Evolutionary conservation across 2,329 filamentous ascomycete genomes (phyloP), one percentile per base, ranked within the genome.

Genomic region (Colletotrichum noveboracense): DNA sequence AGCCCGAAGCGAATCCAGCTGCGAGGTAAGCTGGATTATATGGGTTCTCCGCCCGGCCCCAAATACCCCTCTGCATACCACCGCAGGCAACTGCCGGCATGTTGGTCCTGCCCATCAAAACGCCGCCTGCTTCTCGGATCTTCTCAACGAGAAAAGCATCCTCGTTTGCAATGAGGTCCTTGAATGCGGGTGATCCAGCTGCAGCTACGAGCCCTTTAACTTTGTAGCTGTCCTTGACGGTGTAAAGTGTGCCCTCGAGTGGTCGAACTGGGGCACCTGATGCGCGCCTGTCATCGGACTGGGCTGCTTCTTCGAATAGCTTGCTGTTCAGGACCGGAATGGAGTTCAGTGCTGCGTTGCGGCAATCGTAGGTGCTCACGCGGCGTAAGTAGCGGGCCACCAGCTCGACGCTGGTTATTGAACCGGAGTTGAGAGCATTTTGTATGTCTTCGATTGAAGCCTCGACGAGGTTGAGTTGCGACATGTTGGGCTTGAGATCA

Each of bases 51-150:
- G 89, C 87, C 6, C 89, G 84, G 0, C 89, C 89, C 77, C 89
- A 90, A 7, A 88, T 78, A 2, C 89, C 89, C 13, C 89, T 83
- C 75, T 90, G 89, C 87, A 90, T 90, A 2, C 89, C 89, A 5
- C 88, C 88, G 36, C 86, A 86, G 30, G 89, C 89, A 88, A 91
- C 89, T 0, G 89, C 87, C 5, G 88, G 90, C 87, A 92, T 92
- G 8, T 61, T 84, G 92, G 91, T 91, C 58, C 87, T 86, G 0
- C 91, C 91, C 1, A 91, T 82, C 21, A 90, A 80, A 2, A 91
- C 82, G 0, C 86, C 88, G 2, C 90, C 89, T 2, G 88, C 87
- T 32, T 86, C 82, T 4, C 86, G 84, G 7, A 93, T 82, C 14
- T 82, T 81, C n/a, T 84, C 78, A 0, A 90, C 89, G 7, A 87